Evolutionary conservation across 495 filamentous ascomycete species (phyloP).

Genomic region (Xylaria flabelliformis): DNA sequence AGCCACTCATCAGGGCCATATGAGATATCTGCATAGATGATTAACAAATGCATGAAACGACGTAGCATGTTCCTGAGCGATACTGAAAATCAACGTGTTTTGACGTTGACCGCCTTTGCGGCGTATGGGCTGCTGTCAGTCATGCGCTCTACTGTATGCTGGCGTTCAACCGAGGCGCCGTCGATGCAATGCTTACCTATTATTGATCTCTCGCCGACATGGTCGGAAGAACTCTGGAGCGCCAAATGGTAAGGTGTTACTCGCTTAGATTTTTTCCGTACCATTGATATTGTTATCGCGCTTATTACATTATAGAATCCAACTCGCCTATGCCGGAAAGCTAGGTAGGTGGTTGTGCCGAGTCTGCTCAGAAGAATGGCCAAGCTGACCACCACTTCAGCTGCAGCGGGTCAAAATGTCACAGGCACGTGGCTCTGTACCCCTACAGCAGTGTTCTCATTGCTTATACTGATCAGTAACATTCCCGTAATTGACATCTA

Average conservation of each 20-base stretch:
- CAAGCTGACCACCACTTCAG: constrained; percentile 26
- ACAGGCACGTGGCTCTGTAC: constrained; percentile 21
- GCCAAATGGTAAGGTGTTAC: constrained; percentile 1
- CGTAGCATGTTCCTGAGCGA: not conserved
- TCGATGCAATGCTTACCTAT: constrained; percentile 13
- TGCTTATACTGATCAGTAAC: not conserved
- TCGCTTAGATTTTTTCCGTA: constrained; percentile 15
- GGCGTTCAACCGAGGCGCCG: constrained; percentile 16
- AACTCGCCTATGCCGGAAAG: not conserved
- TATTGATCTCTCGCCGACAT: constrained; percentile 6
- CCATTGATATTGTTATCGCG: not conserved
- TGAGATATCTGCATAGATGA: constrained; percentile 4
- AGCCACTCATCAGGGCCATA: constrained; percentile 7
- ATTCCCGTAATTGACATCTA: not conserved
- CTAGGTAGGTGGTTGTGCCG: not conserved
- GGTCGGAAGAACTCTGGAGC: not conserved
- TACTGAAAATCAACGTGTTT: not conserved
- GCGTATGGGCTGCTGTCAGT: not conserved
- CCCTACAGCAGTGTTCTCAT: not conserved
- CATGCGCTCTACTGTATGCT: not conserved
- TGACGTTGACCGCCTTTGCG: constrained; percentile 14
- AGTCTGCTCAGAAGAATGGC: not conserved
- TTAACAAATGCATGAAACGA: not conserved
- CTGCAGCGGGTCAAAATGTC: constrained; percentile 8
- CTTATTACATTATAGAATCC: constrained; percentile 9